Evolutionary conservation across 768 basidiomycete genomes (phyloP), one percentile per base, ranked within the genome.

Genomic region (Tephrocybe sp.): DNA sequence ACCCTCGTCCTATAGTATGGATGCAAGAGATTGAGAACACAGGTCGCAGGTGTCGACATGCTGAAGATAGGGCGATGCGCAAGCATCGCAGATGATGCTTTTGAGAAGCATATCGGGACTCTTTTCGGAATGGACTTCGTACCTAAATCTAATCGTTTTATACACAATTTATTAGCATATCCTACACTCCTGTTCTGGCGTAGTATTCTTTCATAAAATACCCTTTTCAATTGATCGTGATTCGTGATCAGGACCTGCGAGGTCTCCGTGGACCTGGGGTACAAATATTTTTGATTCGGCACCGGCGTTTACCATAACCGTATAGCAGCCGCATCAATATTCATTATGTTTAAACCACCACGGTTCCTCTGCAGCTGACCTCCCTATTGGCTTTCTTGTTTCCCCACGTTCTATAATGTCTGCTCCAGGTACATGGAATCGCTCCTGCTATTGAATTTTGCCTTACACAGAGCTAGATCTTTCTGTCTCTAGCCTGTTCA

Each of bases 401-500:
- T 41, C 35, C 14, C 32, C 17, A 26, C 32, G 19, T 20, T 22
- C 2, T 22, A 59, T 39, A 40, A 65, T 65, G 64, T 48, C 62
- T 5, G 14, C 53, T 2, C 56, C 56, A 58, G 63, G 65, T 62
- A 49, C 34, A 43, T 39, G 6, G 11, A 22, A 11, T 12, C 26
- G 26, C 23, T 43, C 31, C 32, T 35, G 20, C 16, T 13, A 33
- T 43, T 16, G 47, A 48, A 53, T 16, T 39, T 39, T 48, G 30
- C 31, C n/a, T 33, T 32, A 41, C 38, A 20, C 10, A n/a, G 35
- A 9, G 23, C 17, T 48, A 78, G 83, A 84, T 62, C 75, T 87
- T 52, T 72, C 72, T 33, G 62, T 79, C 14, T 63, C 74, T 20
- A 75, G 77, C 3, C 65, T 89, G 40, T 88, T 85, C 74, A 73